Base-by-base conservation (phyloP, 1,284 basidiomycete genomes). In the Cystobasidiaceae sp. region DNA sequence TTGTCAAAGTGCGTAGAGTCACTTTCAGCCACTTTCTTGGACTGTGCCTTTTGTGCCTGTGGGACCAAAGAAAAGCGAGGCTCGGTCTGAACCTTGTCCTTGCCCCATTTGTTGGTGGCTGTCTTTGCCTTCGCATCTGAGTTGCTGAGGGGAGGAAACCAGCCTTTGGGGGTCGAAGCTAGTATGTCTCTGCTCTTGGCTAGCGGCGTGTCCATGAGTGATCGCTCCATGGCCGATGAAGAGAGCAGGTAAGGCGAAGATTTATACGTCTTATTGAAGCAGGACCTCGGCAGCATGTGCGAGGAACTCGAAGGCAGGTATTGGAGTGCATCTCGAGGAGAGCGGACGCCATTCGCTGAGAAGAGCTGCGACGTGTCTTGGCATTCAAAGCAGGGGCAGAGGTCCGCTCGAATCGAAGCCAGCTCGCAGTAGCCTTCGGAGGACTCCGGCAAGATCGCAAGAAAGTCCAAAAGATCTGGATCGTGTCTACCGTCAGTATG, bases 401-500 rank as follows among this genome's bases (percentile, higher is more conserved):
- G 45, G 39, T 66, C 63, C 19, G 63, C 54, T 6, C 63, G 44
- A 1, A 66, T 48, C 17, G 44, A 49, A 9, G 55, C 45, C 19
- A 66, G 63, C 39, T 66, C 63, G 32, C 28, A 49, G 8, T 66
- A 48, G 21, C 63, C 63, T 56, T 66, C 63, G 4, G 33, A 34
- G 8, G 63, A 66, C 17, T 57, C 48, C 4, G 63, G 63, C 46
- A 58, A 19, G n/a, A 67, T 62, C 2, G 56, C 44, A 8, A 67
- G 50, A 30, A 67, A 67, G 19, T 55, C 59, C 30, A 67, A 33
- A 27, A 67, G 49, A 44, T 67, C 65, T 67, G 58, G 19, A n/a
- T n/a, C n/a, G 19, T 45, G 54, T 6, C 21, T 7, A 9, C 25
- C 54, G 7, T 28, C 23, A 6, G 37, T 17, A 21, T 28, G 7